These are phyloP conservation scores for Macrophomina tecta DNA, from an alignment of 2,329 filamentous ascomycete genomes.

Conservation along the genomic window DNA sequence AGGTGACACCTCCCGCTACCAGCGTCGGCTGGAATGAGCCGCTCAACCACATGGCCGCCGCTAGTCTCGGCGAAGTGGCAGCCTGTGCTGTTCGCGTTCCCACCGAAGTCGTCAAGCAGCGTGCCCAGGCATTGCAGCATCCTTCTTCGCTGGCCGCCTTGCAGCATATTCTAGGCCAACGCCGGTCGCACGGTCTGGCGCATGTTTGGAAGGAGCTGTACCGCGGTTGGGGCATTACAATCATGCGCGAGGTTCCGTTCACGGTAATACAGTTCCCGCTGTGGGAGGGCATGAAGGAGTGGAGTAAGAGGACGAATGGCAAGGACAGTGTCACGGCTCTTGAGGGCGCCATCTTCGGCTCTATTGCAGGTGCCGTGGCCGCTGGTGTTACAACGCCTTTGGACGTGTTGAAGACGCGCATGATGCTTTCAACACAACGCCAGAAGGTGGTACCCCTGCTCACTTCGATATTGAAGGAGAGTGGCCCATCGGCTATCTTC, in stretches of 20 bases:
- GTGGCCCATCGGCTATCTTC: slow-evolving; percentile 73
- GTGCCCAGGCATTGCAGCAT: slow-evolving; percentile 87
- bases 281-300: slow-evolving; percentile 90
- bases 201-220: slow-evolving; percentile 85
- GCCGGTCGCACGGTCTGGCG: slow-evolving; percentile 47
- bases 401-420: slow-evolving; percentile 94
- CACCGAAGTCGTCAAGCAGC: slow-evolving; percentile 96
- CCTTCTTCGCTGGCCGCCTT: slow-evolving; percentile 72
- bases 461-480: slow-evolving; percentile 66
- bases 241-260: slow-evolving; percentile 95
- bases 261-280: slow-evolving; percentile 97
- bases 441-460: slow-evolving; percentile 67
- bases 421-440: slow-evolving; percentile 83
- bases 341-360: slow-evolving; percentile 86
- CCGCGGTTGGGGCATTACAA: slow-evolving; percentile 87
- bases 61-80: slow-evolving; percentile 84
- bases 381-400: slow-evolving; percentile 90
- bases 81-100: slow-evolving; percentile 92
- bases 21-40: slow-evolving; percentile 37
- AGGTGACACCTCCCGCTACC: slow-evolving; percentile 3
- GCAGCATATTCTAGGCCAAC: slow-evolving; percentile 65
- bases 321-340: slow-evolving; percentile 66
- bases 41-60: slow-evolving; percentile 77
- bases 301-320: slow-evolving; percentile 53
- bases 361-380: slow-evolving; percentile 80